Evolutionary conservation across 495 filamentous ascomycete species (phyloP), one percentile per base, ranked within the genome.

Genomic region (Friedmanniomyces endolithicus): DNA sequence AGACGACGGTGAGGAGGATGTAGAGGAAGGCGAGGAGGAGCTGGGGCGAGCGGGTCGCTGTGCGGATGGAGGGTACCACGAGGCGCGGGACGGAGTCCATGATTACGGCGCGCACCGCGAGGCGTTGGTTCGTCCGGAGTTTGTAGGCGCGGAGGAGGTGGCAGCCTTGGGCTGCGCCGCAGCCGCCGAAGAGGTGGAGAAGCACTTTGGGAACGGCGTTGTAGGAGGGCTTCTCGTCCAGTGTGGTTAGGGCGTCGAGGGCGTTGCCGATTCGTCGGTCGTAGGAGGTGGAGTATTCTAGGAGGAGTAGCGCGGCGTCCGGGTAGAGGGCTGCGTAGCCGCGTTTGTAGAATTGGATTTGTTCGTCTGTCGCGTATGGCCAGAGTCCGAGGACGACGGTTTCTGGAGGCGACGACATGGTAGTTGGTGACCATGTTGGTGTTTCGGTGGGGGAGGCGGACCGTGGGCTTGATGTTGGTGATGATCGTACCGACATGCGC

Each of bases 381-480:
- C 56, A 59, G 31, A 53, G 35, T 25, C 56, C 52, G 23, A 59
- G 50, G 11, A 59, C 41, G 22, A 59, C 43, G 22, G 56, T 59
- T 3, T 47, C 29, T 6, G 56, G 56, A 17, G 56, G 33, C 17
- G 43, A 34, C 37, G 50, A 48, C 24, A 25, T 20, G 2, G 24
- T 20, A 2, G 52, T 20, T 23, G 44, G 14, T 22, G 11, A 25
- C 20, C 27, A 39, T 48, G n/a, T 7, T 23, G 11, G 33, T 4
- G n/a, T 2, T 24, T 39, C 31, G 12, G 11, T 27, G 1, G 52
- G 52, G 33, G 52, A 35, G 3, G 44, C n/a, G 9, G 52, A 19
- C 23, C 52, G 34, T 24, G 52, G 52, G 23, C 52, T 55, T 2
- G 52, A 48, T 20, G 52, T 43, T 23, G 52, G 41, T 20, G 52